These are phyloP conservation scores for Ceratorhiza oryzae-sativae DNA, from an alignment of 1,284 basidiomycete species.

Conservation along the genomic window DNA sequence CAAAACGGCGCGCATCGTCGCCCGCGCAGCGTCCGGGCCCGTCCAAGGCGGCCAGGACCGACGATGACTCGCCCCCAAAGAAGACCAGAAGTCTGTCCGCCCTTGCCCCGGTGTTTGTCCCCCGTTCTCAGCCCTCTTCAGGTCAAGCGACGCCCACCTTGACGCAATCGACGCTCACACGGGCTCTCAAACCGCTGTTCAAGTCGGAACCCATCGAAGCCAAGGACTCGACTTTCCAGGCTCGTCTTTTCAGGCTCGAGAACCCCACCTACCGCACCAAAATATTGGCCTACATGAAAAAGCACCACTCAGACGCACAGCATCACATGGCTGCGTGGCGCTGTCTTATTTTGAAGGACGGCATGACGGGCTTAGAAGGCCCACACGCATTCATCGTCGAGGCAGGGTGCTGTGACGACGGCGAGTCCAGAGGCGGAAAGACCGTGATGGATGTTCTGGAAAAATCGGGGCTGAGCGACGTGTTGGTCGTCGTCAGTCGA, in stretches of 20 bases:
- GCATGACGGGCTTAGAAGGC: constrained; percentile 69
- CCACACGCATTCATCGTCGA: constrained; percentile 75
- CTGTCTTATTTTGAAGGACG: constrained; percentile 72
- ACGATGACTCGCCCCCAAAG: background rate
- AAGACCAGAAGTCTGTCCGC: background rate
- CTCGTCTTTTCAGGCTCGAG: constrained; percentile 58
- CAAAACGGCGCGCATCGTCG: constrained; percentile 16
- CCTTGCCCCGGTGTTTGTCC: constrained; percentile 23
- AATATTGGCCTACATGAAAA: constrained; percentile 59
- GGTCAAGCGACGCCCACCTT: background rate
- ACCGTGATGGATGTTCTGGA: constrained; percentile 74
- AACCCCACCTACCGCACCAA: constrained; percentile 59
- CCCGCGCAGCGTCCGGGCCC: background rate
- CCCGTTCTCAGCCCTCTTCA: constrained; percentile 1
- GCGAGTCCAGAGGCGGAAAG: constrained; percentile 71
- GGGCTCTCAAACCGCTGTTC: constrained; percentile 52
- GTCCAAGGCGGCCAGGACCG: background rate
- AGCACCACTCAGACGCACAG: constrained; percentile 61
- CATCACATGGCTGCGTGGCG: constrained; percentile 79
- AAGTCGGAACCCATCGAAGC: constrained; percentile 75
- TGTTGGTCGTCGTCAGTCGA: constrained; percentile 75
- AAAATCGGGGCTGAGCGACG: constrained; percentile 63
- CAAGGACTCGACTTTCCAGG: constrained; percentile 71
- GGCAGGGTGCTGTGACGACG: constrained; percentile 70
- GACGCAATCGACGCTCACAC: background rate